phyloP scores from a whole-genome alignment of 2,329 filamentous ascomycete genomes.

The Diaporthe citriasiana region DNA sequence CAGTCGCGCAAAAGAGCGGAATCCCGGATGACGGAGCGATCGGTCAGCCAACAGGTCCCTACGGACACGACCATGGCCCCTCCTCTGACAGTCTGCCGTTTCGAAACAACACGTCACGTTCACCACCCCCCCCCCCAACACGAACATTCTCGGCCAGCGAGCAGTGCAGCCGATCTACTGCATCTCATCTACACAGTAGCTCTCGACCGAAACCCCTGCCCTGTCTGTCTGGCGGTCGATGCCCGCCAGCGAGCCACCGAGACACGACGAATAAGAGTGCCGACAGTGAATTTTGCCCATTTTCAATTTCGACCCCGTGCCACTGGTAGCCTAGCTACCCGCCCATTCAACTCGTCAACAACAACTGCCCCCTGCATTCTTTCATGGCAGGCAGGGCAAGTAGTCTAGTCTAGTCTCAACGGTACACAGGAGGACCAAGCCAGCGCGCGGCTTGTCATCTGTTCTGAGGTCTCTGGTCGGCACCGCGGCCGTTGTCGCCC shows the following conservation, averaged over 20 bases:
- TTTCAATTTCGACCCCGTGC: slow-evolving; percentile 16
- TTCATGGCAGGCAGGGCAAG: slow-evolving; percentile 5
- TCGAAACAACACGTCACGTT: slow-evolving; percentile 8
- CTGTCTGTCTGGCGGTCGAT: neutral
- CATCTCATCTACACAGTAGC: slow-evolving; percentile 2
- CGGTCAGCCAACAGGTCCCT: neutral
- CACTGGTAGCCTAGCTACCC: neutral
- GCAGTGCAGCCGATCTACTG: neutral
- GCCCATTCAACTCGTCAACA: neutral
- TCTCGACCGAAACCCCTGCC: neutral
- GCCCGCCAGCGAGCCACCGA: neutral
- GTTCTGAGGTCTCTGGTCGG: neutral
- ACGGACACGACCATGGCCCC: too few species aligned
- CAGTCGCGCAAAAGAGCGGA: neutral
- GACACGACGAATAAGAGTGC: neutral
- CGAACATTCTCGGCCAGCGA: neutral
- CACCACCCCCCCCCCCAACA: neutral
- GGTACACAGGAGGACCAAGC: neutral
- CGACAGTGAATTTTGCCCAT: slow-evolving; percentile 25
- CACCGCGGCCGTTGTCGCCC: neutral
- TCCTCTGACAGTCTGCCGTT: neutral
- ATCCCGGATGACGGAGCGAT: neutral
- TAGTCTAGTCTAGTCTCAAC: neutral
- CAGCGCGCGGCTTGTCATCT: neutral
- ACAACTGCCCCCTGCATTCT: neutral